phyloP scores from a whole-genome alignment of 768 basidiomycete species.

The Naematelia encephala region DNA sequence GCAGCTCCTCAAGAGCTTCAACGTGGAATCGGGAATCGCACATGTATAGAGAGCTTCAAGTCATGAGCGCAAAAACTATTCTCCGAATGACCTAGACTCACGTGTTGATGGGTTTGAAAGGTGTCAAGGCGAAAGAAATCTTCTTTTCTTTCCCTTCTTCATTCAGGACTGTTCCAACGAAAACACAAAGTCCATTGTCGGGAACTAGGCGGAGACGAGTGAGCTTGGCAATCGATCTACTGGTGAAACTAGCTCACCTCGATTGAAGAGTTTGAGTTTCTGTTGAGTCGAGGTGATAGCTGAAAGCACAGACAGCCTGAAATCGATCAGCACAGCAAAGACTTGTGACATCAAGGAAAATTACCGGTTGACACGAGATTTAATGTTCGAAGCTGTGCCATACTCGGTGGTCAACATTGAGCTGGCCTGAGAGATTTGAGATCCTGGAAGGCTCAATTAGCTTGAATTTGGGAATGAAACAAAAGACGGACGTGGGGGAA shows the following conservation, averaged over 20 bases:
- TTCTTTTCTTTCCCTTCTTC: slow-evolving; percentile 99
- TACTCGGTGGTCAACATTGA: slow-evolving; percentile 98
- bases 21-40: slow-evolving; percentile 91
- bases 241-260: slow-evolving; percentile 46
- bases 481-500: slow-evolving; percentile 65
- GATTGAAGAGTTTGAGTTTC: slow-evolving; percentile 90
- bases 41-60: slow-evolving; percentile 80
- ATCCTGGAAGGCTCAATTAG: slow-evolving; percentile 28
- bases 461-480: not conserved
- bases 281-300: slow-evolving; percentile 99
- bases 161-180: slow-evolving; percentile 95
- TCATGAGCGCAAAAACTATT: not conserved
- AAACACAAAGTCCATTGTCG: slow-evolving; percentile 93
- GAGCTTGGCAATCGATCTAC: not conserved
- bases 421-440: slow-evolving; percentile 87
- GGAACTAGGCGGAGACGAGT: too few species aligned
- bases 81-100: slow-evolving; percentile 54
- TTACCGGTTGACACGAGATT: slow-evolving; percentile 64
- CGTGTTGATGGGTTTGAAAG: slow-evolving; percentile 99
- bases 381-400: slow-evolving; percentile 99
- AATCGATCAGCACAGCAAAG: slow-evolving; percentile 42
- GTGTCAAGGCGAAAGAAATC: slow-evolving; percentile 96
- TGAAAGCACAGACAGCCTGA: slow-evolving; percentile 89
- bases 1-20: slow-evolving; percentile 89
- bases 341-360: slow-evolving; percentile 1